These are phyloP conservation scores for Ceratocystiopsis minuta DNA, from an alignment of 2,329 filamentous ascomycete genomes.

Conservation along the genomic window DNA sequence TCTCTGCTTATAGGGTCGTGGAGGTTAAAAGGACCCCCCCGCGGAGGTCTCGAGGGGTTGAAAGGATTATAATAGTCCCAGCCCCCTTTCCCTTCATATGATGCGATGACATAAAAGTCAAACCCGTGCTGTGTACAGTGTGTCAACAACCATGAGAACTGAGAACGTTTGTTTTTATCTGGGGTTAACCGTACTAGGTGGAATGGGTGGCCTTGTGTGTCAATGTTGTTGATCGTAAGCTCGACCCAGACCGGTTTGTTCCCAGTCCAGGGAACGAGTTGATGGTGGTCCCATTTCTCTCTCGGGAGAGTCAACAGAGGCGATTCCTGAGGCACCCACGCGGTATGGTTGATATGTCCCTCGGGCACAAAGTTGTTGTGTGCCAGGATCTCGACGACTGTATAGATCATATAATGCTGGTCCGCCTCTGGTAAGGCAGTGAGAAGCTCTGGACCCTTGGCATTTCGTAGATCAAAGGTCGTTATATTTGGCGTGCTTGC, in stretches of 20 bases:
- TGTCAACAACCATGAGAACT: background rate
- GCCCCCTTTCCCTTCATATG: slow-evolving; percentile 9
- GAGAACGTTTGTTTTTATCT: background rate
- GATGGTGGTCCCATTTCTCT: slow-evolving; percentile 9
- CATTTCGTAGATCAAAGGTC: slow-evolving; percentile 5
- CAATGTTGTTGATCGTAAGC: slow-evolving; percentile 13
- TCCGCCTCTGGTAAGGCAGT: slow-evolving; percentile 6
- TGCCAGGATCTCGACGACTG: slow-evolving; percentile 9
- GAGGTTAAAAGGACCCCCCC: slow-evolving; percentile 9
- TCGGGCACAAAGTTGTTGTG: slow-evolving; percentile 9
- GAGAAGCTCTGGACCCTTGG: slow-evolving; percentile 1
- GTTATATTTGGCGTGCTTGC: background rate
- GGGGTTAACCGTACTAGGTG: slow-evolving; percentile 7
- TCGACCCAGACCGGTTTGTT: slow-evolving; percentile 10
- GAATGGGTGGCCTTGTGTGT: slow-evolving; percentile 12
- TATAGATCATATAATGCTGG: slow-evolving; percentile 9
- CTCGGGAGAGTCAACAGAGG: slow-evolving; percentile 9
- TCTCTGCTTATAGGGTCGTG: slow-evolving; percentile 11
- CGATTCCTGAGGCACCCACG: slow-evolving; percentile 8
- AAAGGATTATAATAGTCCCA: slow-evolving; percentile 14
- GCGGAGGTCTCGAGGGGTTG: slow-evolving; percentile 6
- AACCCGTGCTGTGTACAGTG: slow-evolving; percentile 9
- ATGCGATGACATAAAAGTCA: slow-evolving; percentile 11
- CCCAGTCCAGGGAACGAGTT: slow-evolving; percentile 12
- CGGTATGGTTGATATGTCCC: slow-evolving; percentile 11